Percentiles rank a stretch among this genome's conserved stretches.
Evolutionary conservation across 768 basidiomycete species (phyloP).

Genomic region (Agrocybe praecox): DNA sequence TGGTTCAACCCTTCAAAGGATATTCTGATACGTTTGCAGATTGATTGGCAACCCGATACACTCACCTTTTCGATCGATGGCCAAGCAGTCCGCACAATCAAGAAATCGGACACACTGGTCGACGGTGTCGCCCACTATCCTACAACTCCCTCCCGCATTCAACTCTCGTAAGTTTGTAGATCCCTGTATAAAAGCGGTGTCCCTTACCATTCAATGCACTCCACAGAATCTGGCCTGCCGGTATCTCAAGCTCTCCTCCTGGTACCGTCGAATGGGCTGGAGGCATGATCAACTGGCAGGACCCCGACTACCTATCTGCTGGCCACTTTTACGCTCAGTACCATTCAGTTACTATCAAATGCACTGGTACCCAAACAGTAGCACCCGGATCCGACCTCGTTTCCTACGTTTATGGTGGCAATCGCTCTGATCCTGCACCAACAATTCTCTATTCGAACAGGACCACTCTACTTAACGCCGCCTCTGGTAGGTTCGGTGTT

Average conservation of each 20-base stretch:
- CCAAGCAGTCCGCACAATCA: conserved; percentile 67
- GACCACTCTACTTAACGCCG: conserved; percentile 55
- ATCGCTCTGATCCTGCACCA: conserved; percentile 54
- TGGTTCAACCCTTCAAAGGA: not conserved
- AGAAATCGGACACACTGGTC: conserved; percentile 55
- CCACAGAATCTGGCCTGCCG: conserved; percentile 78
- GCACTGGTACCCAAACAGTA: conserved; percentile 51
- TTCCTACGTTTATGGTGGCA: conserved; percentile 64
- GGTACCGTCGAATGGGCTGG: conserved; percentile 84
- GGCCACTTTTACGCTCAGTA: conserved; percentile 75
- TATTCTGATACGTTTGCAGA: conserved; percentile 37
- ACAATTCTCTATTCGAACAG: conserved; percentile 59
- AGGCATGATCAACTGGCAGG: conserved; percentile 80
- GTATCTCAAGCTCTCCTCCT: conserved; percentile 55
- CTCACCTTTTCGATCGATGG: conserved; percentile 75
- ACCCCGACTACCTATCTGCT: conserved; percentile 75
- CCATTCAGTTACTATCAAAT: conserved; percentile 63
- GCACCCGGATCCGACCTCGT: conserved; percentile 48
- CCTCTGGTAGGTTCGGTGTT: conserved; percentile 23
- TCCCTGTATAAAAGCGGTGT: not conserved
- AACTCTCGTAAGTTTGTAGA: conserved; percentile 61
- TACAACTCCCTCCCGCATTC: conserved; percentile 77
- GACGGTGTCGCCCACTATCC: conserved; percentile 71
- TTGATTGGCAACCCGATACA: conserved; percentile 77
- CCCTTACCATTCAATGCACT: conserved; percentile 11